Percentiles rank a stretch among this genome's conserved stretches.
These are phyloP conservation scores for Gymnopus androsaceus DNA, from an alignment of 1,284 basidiomycete species.

Conservation along the genomic window DNA sequence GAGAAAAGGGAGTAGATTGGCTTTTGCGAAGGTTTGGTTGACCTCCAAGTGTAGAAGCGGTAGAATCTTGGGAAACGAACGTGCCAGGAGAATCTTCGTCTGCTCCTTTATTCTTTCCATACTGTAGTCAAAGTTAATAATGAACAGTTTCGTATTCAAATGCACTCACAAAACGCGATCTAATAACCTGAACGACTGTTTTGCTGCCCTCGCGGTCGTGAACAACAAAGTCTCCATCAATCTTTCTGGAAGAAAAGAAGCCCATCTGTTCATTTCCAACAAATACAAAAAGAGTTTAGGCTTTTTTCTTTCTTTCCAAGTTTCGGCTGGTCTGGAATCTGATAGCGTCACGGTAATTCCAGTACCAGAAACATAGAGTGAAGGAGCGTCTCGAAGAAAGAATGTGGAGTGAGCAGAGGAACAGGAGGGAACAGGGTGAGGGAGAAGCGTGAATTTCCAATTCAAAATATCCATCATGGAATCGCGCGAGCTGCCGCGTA, in stretches of 20 bases:
- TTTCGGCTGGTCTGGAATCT: neutral
- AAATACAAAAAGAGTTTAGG: neutral
- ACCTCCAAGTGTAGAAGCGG: slow-evolving; percentile 39
- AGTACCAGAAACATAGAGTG: neutral
- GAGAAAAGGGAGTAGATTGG: slow-evolving; percentile 4
- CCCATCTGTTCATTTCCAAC: slow-evolving; percentile 41
- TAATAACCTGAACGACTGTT: slow-evolving; percentile 63
- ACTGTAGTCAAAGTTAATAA: slow-evolving; percentile 41
- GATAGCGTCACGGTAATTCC: neutral
- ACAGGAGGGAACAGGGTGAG: neutral
- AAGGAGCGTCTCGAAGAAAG: slow-evolving; percentile 8
- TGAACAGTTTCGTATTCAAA: neutral
- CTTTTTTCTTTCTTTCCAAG: neutral
- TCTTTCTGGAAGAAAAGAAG: slow-evolving; percentile 56
- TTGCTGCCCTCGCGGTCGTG: slow-evolving; percentile 23
- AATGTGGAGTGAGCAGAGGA: slow-evolving; percentile 7
- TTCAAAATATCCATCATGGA: too few relatives aligned
- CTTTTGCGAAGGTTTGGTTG: slow-evolving; percentile 22
- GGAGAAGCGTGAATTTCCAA: too few relatives aligned
- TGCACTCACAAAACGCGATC: slow-evolving; percentile 71
- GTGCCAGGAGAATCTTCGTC: slow-evolving; percentile 40
- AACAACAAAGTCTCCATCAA: slow-evolving; percentile 37
- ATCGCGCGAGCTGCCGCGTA: too few relatives aligned
- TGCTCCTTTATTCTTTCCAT: slow-evolving; percentile 67
- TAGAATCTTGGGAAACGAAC: slow-evolving; percentile 37